Conservation (phyloP, 2,329 filamentous ascomycete species). For the Didymella keratinophila region DNA sequence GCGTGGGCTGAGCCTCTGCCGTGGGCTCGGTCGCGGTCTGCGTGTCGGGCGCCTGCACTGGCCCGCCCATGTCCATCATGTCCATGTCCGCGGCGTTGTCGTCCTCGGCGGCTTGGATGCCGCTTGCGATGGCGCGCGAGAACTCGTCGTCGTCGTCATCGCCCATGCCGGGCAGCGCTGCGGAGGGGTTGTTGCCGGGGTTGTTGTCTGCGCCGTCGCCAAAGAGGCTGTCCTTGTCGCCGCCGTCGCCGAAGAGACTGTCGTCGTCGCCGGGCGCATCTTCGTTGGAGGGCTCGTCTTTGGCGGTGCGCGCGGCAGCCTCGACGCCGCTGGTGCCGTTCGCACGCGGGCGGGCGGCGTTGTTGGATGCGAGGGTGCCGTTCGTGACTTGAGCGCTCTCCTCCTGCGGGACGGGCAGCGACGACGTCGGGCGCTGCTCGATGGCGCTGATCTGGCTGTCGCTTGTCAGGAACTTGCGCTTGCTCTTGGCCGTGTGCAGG, state of each 20-base stretch:
- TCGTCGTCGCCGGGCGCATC: slow-evolving; percentile 72
- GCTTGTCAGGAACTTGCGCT: slow-evolving; percentile 77
- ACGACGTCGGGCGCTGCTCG: slow-evolving; percentile 81
- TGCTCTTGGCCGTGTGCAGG: slow-evolving; percentile 80
- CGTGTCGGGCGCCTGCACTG: slow-evolving; percentile 51
- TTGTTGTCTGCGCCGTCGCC: slow-evolving; percentile 68
- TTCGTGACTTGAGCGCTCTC: slow-evolving; percentile 61
- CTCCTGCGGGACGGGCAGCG: slow-evolving; percentile 76
- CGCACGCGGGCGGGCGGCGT: slow-evolving; percentile 62
- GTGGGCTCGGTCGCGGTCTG: background rate
- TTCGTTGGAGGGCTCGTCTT: slow-evolving; percentile 50
- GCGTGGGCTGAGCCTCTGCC: background rate
- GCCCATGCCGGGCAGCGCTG: slow-evolving; percentile 69
- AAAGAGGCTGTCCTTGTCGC: slow-evolving; percentile 76
- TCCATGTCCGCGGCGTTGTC: slow-evolving; percentile 56
- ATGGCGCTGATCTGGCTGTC: slow-evolving; percentile 87
- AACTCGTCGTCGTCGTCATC: slow-evolving; percentile 79
- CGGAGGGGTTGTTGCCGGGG: slow-evolving; percentile 44
- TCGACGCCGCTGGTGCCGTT: background rate
- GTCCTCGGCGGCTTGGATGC: slow-evolving; percentile 55
- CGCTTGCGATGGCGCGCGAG: slow-evolving; percentile 72
- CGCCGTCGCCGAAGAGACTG: slow-evolving; percentile 85
- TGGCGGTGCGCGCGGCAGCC: background rate
- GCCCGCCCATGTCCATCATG: slow-evolving; percentile 56
- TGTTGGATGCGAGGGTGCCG: slow-evolving; percentile 80